Percentiles rank a stretch among this genome's conserved stretches.
Evolutionary conservation across 139 green algal genomes (phyloP).

Genomic region (Coccomyxa sp.): DNA sequence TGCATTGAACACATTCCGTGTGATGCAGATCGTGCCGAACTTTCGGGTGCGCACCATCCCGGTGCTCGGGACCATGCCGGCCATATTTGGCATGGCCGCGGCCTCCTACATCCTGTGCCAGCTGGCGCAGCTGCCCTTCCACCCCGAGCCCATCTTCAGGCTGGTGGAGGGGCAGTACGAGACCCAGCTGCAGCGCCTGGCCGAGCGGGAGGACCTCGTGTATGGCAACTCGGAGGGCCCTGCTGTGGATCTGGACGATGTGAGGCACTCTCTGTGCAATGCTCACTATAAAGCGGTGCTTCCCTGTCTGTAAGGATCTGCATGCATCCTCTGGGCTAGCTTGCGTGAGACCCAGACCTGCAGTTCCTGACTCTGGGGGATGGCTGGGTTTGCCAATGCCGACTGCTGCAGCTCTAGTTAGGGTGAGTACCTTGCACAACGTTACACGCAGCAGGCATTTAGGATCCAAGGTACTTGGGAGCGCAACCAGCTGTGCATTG

Average conservation of each 20-base stretch:
- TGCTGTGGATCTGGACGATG: constrained; percentile 45
- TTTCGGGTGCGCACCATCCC: constrained; percentile 96
- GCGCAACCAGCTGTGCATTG: neutral
- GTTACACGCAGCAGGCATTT: too few species aligned
- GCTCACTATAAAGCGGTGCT: neutral
- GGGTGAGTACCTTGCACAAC: too few species aligned
- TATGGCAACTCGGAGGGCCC: constrained; percentile 30
- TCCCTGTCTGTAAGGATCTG: too few species aligned
- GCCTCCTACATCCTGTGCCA: constrained; percentile 76
- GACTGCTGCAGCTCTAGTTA: too few species aligned
- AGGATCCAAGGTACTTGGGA: too few species aligned
- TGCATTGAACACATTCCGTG: too few species aligned
- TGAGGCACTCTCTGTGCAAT: constrained; percentile 15
- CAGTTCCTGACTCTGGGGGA: too few species aligned
- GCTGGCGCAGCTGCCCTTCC: constrained; percentile 63
- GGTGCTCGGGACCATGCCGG: constrained; percentile 89
- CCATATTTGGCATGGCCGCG: constrained; percentile 89
- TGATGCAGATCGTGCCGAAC: constrained; percentile 81
- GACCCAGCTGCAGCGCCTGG: constrained; percentile 60
- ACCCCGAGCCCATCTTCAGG: constrained; percentile 62
- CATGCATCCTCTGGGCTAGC: too few species aligned
- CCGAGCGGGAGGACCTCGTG: constrained; percentile 66
- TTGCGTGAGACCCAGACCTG: too few species aligned
- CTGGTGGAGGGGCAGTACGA: constrained; percentile 53
- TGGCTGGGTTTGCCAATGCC: too few species aligned